Base-by-base conservation (phyloP, 495 filamentous ascomycete genomes). In the Neurospora sp. region DNA sequence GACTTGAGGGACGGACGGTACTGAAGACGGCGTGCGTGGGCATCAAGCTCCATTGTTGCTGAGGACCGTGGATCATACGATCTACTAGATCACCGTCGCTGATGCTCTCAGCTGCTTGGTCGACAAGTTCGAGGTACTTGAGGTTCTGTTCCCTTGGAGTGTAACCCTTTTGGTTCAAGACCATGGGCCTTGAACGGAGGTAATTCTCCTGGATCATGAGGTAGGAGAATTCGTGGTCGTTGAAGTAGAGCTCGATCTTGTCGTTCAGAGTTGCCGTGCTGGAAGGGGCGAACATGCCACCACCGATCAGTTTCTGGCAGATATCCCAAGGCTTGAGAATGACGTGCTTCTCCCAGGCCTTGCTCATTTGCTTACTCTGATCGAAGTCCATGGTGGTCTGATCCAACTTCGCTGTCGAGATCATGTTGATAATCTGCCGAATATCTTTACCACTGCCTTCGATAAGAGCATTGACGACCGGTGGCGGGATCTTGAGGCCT, bases 161-260 rank as follows among this genome's bases (percentile, higher is more conserved):
- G 74, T 82, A 79, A 20, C 89, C 91, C 73, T 89, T 89, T 37
- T 82, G 80, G 68, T 80, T 85, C 3, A 92, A 81, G 12, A 87
- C 85, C 10, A 87, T 85, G 16, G 95, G 96, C 61, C 87, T 91
- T 0, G 94, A 94, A 71, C 88, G 90, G 4, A 99, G 84, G 76
- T 98, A 99, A 76, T 99, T 98, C 80, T 99, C 96, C 79, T 99
- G 95, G 73, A 99, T 88, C 96, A 99, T 98, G 70, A 99, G 81
- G 76, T 90, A 93, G 77, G 93, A 97, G 80, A 98, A 95, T 76
- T 99, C 96, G 76, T 98, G 95, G 75, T 99, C 96, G 78, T 98
- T 97, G 86, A 99, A 99, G 82, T 99, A 99, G 2, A 99, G 89
- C 82, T 98, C 94, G 72, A 94, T 94, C 83, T 99, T 99, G 79